Conservation (phyloP, 1,284 basidiomycete genomes). For the Hemileia vastatrix region DNA sequence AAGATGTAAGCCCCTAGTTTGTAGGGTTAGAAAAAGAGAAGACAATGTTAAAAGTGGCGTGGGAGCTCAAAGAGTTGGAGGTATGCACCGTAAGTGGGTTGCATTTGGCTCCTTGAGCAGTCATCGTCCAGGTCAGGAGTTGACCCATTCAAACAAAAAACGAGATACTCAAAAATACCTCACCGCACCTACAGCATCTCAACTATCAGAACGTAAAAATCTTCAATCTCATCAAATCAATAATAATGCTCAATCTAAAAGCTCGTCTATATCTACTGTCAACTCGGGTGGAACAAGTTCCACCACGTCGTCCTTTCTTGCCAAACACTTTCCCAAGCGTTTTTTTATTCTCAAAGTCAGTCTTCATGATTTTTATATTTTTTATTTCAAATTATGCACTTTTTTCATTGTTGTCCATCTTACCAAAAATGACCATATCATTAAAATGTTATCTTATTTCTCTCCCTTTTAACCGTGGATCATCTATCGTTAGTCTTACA, state of each 20-base stretch:
- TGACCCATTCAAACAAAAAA: not conserved
- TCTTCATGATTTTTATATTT: not conserved
- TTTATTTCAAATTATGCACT: too few relatives aligned
- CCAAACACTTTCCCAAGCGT: conserved; percentile 16
- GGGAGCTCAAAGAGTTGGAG: conserved; percentile 75
- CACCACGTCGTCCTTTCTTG: conserved; percentile 21
- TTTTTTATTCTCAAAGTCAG: conserved; percentile 26
- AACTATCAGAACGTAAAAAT: not conserved
- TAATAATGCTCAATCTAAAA: not conserved
- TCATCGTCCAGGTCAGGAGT: not conserved
- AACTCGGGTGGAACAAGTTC: not conserved
- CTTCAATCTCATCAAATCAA: not conserved
- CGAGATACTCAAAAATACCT: not conserved
- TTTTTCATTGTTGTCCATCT: too few relatives aligned
- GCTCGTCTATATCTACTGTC: conserved; percentile 6
- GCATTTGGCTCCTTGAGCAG: not conserved
- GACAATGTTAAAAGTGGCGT: conserved; percentile 84
- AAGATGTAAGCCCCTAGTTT: conserved; percentile 68
- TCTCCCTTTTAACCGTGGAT: too few relatives aligned
- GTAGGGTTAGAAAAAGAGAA: conserved; percentile 69
- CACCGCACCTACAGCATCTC: not conserved
- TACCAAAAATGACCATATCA: too few relatives aligned
- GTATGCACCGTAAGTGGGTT: conserved; percentile 70
- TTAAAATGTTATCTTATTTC: too few relatives aligned
- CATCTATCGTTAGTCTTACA: conserved; percentile 10